Evolutionary conservation across 345 rosid genomes (phyloP).

Genomic region (Nephelium lappaceum): DNA sequence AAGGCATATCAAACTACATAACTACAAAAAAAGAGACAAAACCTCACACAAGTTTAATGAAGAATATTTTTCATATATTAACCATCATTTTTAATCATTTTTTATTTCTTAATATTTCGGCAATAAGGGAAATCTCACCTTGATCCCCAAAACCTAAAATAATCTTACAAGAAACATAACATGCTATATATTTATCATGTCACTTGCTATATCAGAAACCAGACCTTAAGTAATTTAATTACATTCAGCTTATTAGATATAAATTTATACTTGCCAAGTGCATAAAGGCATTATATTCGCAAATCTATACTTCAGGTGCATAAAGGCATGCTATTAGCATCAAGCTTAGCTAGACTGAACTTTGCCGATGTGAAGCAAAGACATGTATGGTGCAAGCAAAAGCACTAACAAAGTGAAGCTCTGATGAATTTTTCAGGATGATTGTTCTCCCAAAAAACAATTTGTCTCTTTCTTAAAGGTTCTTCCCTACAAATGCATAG

Average conservation of each 20-base stretch:
- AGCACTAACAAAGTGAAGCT: neutral
- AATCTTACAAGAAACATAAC: neutral
- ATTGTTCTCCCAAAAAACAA: neutral
- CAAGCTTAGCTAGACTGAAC: neutral
- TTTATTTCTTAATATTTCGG: conserved; percentile 5
- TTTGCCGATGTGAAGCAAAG: neutral
- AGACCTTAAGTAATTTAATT: neutral
- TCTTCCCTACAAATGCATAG: neutral
- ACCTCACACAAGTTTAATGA: neutral
- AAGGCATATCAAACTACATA: neutral
- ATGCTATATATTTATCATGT: neutral
- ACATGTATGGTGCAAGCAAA: neutral
- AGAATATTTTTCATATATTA: neutral
- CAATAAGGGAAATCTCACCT: neutral
- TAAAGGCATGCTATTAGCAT: conserved; percentile 1
- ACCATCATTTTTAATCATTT: neutral
- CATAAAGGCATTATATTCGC: neutral
- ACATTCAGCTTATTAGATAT: neutral
- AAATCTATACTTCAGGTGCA: neutral
- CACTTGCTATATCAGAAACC: neutral
- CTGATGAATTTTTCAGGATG: neutral
- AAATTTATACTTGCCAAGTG: neutral
- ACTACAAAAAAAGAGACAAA: neutral
- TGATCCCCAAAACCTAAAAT: neutral
- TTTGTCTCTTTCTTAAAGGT: neutral